Evolutionary conservation across 2,329 filamentous ascomycete genomes (phyloP).

Genomic region (Beauveria caledonica): DNA sequence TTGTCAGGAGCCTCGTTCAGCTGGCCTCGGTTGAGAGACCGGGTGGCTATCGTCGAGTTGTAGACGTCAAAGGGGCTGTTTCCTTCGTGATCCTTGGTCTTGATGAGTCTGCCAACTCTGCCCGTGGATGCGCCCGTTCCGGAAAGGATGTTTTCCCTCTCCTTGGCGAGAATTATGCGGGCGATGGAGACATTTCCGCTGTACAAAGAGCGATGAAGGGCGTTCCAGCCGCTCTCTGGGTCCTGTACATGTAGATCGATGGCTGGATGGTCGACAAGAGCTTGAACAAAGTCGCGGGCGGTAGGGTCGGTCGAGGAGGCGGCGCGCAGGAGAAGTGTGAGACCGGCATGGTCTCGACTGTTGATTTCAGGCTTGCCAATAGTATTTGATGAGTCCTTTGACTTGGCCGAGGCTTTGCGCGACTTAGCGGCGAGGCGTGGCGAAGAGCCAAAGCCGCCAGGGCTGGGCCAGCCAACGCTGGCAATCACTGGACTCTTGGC

Average conservation of each 20-base stretch:
- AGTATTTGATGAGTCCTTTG: constrained; percentile 35
- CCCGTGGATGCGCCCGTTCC: constrained; percentile 52
- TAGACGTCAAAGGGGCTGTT: constrained; percentile 94
- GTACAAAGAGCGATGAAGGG: constrained; percentile 84
- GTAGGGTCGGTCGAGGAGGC: constrained; percentile 65
- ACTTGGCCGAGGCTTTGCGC: constrained; percentile 38
- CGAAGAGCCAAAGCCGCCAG: constrained; percentile 38
- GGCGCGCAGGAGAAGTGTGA: constrained; percentile 78
- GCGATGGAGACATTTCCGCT: constrained; percentile 83
- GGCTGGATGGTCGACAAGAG: constrained; percentile 72
- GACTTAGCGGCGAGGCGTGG: constrained; percentile 41
- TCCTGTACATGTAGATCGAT: constrained; percentile 85
- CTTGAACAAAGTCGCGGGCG: constrained; percentile 66
- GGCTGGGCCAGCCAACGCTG: constrained; percentile 20
- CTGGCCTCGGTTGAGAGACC: constrained; percentile 45
- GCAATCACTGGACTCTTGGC: constrained; percentile 45
- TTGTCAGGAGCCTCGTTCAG: constrained; percentile 27
- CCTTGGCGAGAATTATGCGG: constrained; percentile 69
- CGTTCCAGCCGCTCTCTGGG: constrained; percentile 89
- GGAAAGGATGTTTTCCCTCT: constrained; percentile 55
- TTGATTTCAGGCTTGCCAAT: constrained; percentile 65
- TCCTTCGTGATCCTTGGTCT: constrained; percentile 91
- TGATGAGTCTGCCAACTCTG: constrained; percentile 69
- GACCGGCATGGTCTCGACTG: constrained; percentile 68
- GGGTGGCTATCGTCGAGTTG: constrained; percentile 72